Percentiles rank a stretch among this genome's conserved stretches.
Evolutionary conservation across 2,329 filamentous ascomycete genomes (phyloP).

Genomic region (Cryphonectria naterciae): DNA sequence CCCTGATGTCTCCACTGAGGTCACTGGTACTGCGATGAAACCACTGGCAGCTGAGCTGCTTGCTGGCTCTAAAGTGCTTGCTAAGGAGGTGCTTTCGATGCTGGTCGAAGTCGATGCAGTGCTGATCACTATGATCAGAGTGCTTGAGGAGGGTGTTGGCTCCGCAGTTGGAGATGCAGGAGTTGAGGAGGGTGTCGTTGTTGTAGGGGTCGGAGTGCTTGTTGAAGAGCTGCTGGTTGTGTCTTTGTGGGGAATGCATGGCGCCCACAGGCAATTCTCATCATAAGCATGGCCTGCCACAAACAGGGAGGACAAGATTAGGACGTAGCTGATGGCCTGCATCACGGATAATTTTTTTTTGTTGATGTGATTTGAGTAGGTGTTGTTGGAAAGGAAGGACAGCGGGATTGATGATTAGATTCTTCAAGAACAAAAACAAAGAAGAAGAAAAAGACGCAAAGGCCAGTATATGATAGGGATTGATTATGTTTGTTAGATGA

Average conservation of each 20-base stretch:
- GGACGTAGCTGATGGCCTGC: not conserved
- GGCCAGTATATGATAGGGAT: not conserved
- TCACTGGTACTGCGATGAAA: not conserved
- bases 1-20: not conserved
- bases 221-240: not conserved
- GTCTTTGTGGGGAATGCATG: conserved; percentile 1
- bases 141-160: not conserved
- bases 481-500: not conserved
- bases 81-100: not conserved
- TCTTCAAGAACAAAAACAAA: not conserved
- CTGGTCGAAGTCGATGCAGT: not conserved
- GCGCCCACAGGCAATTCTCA: not conserved
- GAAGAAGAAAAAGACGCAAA: not conserved
- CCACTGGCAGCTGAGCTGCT: not conserved
- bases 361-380: not conserved
- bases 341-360: not conserved
- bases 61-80: conserved; percentile 1
- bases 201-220: not conserved
- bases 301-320: not conserved
- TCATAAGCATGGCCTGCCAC: not conserved
- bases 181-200: not conserved
- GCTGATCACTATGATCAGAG: not conserved
- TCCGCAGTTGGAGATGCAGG: not conserved
- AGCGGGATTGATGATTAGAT: not conserved
- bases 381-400: not conserved